phyloP scores from a whole-genome alignment of 2,329 filamentous ascomycete species.

The Ophiostoma ips region DNA sequence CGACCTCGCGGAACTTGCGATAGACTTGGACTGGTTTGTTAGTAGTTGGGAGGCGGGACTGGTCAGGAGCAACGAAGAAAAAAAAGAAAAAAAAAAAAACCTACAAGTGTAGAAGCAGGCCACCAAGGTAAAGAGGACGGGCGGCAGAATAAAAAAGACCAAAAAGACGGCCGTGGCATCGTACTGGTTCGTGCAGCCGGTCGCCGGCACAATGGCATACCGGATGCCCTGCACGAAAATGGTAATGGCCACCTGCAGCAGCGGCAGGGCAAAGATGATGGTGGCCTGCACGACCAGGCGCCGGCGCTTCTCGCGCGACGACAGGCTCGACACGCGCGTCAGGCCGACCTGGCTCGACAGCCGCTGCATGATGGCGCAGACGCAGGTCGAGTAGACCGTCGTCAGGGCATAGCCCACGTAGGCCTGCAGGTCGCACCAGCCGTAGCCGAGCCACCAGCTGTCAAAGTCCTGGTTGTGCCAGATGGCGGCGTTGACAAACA shows the following conservation, averaged over 20 bases:
- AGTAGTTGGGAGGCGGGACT: too few species aligned
- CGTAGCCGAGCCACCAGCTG: constrained; percentile 37
- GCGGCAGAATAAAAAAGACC: constrained; percentile 34
- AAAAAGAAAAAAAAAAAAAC: not conserved
- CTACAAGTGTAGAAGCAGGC: constrained; percentile 30
- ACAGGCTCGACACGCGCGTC: constrained; percentile 26
- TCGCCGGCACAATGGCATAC: constrained; percentile 34
- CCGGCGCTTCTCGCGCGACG: constrained; percentile 26
- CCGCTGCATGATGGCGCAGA: constrained; percentile 41
- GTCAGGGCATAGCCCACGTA: constrained; percentile 24
- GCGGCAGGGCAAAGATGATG: constrained; percentile 40
- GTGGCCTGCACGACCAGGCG: constrained; percentile 33
- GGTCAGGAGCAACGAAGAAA: not conserved
- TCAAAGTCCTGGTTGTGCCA: constrained; percentile 38
- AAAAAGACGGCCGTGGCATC: constrained; percentile 33
- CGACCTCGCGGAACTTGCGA: constrained; percentile 32
- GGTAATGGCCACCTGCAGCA: constrained; percentile 34
- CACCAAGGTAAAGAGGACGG: constrained; percentile 27
- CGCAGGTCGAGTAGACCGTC: constrained; percentile 33
- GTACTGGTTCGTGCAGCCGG: constrained; percentile 34
- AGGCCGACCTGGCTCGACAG: constrained; percentile 36
- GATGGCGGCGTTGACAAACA: constrained; percentile 35
- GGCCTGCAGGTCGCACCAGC: constrained; percentile 38
- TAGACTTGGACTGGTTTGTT: constrained; percentile 30
- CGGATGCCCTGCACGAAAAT: constrained; percentile 33